Percentiles rank a stretch among this genome's conserved stretches.
phyloP scores from a whole-genome alignment of 106 monocot genomes.

The Cymbidium sinense region DNA sequence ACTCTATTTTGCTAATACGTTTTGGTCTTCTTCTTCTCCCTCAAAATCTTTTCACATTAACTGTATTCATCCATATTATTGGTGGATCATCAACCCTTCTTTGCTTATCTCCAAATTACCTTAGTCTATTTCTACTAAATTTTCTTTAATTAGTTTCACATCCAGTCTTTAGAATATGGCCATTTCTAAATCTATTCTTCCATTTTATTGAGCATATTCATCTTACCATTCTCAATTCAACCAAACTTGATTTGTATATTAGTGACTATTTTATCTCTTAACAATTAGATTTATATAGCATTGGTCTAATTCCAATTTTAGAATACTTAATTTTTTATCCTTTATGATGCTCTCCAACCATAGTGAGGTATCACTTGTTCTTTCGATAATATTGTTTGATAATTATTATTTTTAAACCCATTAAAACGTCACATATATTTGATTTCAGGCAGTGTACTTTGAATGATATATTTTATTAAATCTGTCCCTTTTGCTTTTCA shows the following conservation, averaged over 20 bases:
- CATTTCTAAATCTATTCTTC: too few relatives aligned
- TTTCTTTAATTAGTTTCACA: too few relatives aligned
- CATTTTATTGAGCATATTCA: background rate
- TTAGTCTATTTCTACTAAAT: background rate
- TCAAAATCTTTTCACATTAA: too few relatives aligned
- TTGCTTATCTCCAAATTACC: background rate
- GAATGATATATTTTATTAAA: too few relatives aligned
- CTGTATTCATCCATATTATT: background rate
- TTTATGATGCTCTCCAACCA: background rate
- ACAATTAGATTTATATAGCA: background rate
- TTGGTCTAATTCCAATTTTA: background rate
- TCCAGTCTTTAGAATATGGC: too few relatives aligned
- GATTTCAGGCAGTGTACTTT: too few relatives aligned
- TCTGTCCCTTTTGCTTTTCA: too few relatives aligned
- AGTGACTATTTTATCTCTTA: background rate
- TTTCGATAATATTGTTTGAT: background rate
- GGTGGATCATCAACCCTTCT: background rate
- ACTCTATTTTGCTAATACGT: background rate
- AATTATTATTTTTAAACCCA: background rate
- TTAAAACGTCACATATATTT: background rate
- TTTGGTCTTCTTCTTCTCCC: too few relatives aligned
- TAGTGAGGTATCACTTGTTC: background rate
- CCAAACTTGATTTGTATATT: background rate
- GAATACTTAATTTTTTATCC: background rate
- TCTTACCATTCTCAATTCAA: background rate